Conservation (phyloP, 192 early-diverging fungal species). For the Spinellus fusiger region DNA sequence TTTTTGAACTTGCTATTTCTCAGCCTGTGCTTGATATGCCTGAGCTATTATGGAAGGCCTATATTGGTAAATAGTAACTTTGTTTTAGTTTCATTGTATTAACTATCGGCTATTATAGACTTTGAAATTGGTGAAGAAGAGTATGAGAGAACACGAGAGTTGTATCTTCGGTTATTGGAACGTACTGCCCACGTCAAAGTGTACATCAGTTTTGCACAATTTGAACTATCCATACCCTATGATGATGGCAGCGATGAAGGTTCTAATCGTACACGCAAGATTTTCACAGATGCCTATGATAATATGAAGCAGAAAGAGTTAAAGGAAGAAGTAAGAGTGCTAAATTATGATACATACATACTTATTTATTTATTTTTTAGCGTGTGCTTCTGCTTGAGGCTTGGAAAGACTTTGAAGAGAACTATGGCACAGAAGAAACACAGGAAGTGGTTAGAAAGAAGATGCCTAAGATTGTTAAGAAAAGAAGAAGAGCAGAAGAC, state of each 20-base stretch:
- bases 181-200: conserved; percentile 96
- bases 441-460: conserved; percentile 58
- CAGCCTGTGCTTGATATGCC: conserved; percentile 96
- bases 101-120: conserved; percentile 35
- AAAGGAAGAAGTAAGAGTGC: conserved; percentile 66
- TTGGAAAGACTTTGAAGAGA: conserved; percentile 83
- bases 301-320: conserved; percentile 60
- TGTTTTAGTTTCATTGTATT: not conserved
- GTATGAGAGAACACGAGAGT: conserved; percentile 62
- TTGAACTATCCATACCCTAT: conserved; percentile 66
- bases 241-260: conserved; percentile 44
- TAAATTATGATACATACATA: not conserved
- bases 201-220: conserved; percentile 91
- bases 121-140: conserved; percentile 85
- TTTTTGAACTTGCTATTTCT: conserved; percentile 87
- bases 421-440: conserved; percentile 47
- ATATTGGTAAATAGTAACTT: conserved; percentile 51
- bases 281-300: conserved; percentile 74
- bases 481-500: conserved; percentile 65
- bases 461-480: conserved; percentile 91
- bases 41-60: conserved; percentile 97
- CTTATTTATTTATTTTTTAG: conserved; percentile 16
- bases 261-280: conserved; percentile 51
- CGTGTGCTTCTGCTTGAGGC: conserved; percentile 84
- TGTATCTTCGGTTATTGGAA: conserved; percentile 83